Conservation (phyloP, 2,329 filamentous ascomycete genomes). For the Macroventuria anomochaeta region DNA sequence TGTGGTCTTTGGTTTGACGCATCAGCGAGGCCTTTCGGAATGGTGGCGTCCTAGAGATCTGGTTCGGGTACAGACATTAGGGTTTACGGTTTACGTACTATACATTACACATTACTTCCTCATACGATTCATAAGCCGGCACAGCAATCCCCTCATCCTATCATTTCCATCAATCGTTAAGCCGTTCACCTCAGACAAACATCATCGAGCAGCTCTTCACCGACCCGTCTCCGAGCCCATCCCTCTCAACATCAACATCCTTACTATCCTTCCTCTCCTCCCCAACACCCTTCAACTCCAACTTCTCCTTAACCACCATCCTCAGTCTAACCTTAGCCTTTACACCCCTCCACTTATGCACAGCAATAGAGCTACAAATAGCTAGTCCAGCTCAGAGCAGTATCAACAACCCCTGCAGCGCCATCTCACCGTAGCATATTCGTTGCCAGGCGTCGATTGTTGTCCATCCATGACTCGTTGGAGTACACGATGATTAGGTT, state of each 20-base stretch:
- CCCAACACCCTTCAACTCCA: neutral
- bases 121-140: neutral
- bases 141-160: neutral
- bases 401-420: neutral
- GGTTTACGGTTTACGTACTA: neutral
- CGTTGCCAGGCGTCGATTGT: neutral
- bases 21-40: neutral
- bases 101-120: neutral
- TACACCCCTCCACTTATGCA: neutral
- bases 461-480: neutral
- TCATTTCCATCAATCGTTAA: neutral
- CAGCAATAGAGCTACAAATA: neutral
- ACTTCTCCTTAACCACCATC: neutral
- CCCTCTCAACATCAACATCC: neutral
- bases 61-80: too few species aligned
- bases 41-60: neutral
- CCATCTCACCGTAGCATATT: constrained; percentile 5
- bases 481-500: neutral
- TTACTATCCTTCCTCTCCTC: neutral
- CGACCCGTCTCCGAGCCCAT: neutral
- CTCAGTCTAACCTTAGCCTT: neutral
- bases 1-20: neutral
- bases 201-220: neutral
- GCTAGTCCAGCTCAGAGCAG: neutral
- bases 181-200: neutral